phyloP scores from a whole-genome alignment of 352 stramenopile genomes.

The Pythium folliculosum region DNA sequence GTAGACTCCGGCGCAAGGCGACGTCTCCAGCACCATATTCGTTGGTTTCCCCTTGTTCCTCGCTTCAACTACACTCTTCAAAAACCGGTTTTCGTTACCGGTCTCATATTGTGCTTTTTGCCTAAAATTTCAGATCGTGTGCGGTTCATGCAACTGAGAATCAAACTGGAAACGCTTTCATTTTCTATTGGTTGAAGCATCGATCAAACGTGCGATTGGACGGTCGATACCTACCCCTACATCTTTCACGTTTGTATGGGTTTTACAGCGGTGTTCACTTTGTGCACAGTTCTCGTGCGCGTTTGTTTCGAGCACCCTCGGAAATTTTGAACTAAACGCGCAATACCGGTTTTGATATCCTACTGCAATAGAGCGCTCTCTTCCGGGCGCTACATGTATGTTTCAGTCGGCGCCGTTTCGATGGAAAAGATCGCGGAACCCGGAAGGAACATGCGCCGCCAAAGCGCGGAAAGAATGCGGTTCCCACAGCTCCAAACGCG shows the following conservation, averaged over 20 bases:
- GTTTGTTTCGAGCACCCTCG: not conserved
- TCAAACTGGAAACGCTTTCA: no score
- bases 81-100: slow-evolving; percentile 16
- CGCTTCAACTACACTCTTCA: slow-evolving; percentile 6
- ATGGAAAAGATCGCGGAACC: not conserved
- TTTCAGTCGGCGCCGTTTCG: not conserved
- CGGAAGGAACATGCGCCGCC: not conserved
- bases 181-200: no score
- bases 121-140: no score
- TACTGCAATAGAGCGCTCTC: not conserved
- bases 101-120: no score
- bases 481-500: not conserved
- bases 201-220: no score
- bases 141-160: no score
- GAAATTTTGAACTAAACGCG: no score
- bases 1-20: not conserved
- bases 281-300: not conserved
- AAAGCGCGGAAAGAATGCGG: slow-evolving; percentile 5
- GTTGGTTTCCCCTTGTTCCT: not conserved
- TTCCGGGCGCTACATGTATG: no score
- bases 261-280: no score
- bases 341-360: not conserved
- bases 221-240: no score
- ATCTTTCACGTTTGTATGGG: no score
- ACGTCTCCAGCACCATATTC: not conserved